phyloP scores from a whole-genome alignment of 2,329 filamentous ascomycete species.

The Nannizziopsis arthrosporioides region DNA sequence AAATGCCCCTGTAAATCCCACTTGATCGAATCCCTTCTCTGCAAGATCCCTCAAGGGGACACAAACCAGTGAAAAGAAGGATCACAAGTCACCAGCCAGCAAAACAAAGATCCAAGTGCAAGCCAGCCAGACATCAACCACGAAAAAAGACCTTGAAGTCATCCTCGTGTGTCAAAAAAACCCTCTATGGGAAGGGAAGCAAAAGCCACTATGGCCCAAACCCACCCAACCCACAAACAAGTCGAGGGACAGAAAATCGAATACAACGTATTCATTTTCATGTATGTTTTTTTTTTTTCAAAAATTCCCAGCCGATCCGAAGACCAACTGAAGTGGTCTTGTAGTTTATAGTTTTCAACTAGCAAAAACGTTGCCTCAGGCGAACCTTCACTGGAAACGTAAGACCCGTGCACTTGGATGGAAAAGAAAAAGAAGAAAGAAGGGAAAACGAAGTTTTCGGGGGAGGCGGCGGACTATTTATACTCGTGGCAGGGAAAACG shows the following conservation, averaged over 20 bases:
- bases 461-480: constrained; percentile 12
- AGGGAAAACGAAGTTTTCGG: constrained; percentile 3
- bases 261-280: neutral
- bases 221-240: neutral
- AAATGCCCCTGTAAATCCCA: too few species aligned
- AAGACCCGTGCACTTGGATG: constrained; percentile 62
- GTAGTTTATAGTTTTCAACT: constrained; percentile 64
- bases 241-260: neutral
- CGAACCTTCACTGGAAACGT: constrained; percentile 71
- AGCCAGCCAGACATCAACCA: neutral
- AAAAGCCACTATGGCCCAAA: neutral
- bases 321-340: constrained; percentile 59
- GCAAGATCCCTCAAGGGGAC: constrained; percentile 14
- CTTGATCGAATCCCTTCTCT: constrained; percentile 14
- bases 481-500: constrained; percentile 7
- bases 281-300: constrained; percentile 37
- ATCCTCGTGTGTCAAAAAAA: too few species aligned
- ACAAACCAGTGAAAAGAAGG: constrained; percentile 16
- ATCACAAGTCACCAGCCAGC: neutral
- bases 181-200: neutral
- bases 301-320: constrained; percentile 65
- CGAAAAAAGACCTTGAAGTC: neutral
- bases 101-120: neutral
- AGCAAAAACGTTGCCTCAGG: constrained; percentile 76
- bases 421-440: constrained; percentile 32